Base-by-base conservation (phyloP, 2,329 filamentous ascomycete species). In the Ophiostoma sp. region DNA sequence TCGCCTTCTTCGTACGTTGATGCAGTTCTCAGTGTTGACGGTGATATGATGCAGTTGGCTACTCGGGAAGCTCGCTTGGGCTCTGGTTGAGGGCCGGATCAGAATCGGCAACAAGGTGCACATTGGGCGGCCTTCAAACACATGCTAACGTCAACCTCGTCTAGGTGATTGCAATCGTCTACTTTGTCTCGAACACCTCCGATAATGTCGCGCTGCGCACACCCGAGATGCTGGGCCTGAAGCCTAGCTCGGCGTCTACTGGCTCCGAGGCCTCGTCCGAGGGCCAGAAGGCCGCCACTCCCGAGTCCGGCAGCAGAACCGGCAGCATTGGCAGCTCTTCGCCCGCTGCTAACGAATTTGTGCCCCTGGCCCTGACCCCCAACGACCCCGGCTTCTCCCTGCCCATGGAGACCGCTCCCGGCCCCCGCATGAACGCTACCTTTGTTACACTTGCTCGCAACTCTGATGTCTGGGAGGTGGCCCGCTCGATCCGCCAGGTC, bases 361-460 rank as follows among this genome's bases (percentile, higher is more conserved):
- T 44, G 12, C 82, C 83, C 9, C 81, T 87, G 77, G 77, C 83
- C 70, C 76, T 85, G 76, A 82, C 78, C 45, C 84, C 84, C 41
- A 79, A 79, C 66, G 83, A 85, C 67, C 76, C 80, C 45, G 82
- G 83, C 71, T 87, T 82, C 83, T 76, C 83, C 71, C 79, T 84
- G 67, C 77, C 86, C 52, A 72, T 79, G 60, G 78, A 80, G 70
- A 83, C 83, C 44, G 84, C 85, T 14, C 81, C 86, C 11, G 89
- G 89, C 66, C 86, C 88, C 70, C 90, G 92, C 75, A 92, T 96
- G 84, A 99, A 99, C 79, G 95, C 96, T 66, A 99, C 95, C 11
- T 99, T 99, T 76, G 93, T 99, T 67, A 97, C 93, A 36, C 86
- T 99, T 70, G 95, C 95, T 67, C 89, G 95, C 75, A 99, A 99